Conservation (phyloP, 345 rosid species). For the Rhizophora mangle region DNA sequence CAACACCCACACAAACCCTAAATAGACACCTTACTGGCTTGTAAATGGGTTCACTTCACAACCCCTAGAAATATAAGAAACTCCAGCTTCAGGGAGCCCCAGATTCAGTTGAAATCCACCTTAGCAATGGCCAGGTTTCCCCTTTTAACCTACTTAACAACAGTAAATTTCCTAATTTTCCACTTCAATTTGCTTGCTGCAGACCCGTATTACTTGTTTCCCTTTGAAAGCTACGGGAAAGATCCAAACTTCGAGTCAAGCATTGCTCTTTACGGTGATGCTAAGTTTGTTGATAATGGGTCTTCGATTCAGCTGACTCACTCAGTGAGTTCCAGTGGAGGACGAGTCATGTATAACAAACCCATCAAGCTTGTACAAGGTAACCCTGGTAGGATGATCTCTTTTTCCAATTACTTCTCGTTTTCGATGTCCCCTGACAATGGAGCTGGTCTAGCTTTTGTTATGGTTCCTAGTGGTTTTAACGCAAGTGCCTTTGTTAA, state of each 20-base stretch:
- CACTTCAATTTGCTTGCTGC: slow-evolving; percentile 39
- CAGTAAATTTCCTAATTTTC: slow-evolving; percentile 30
- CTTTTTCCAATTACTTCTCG: slow-evolving; percentile 63
- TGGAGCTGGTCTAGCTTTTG: slow-evolving; percentile 66
- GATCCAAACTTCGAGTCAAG: slow-evolving; percentile 48
- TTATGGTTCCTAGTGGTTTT: slow-evolving; percentile 52
- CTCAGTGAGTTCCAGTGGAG: slow-evolving; percentile 45
- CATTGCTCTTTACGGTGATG: slow-evolving; percentile 62
- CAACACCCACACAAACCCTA: slow-evolving; percentile 28
- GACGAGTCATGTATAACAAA: slow-evolving; percentile 57
- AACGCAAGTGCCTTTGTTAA: slow-evolving; percentile 29
- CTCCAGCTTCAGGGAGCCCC: slow-evolving; percentile 1
- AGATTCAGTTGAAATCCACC: slow-evolving; percentile 29
- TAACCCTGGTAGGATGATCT: slow-evolving; percentile 37
- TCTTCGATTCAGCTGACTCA: slow-evolving; percentile 59
- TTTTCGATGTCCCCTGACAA: slow-evolving; percentile 44
- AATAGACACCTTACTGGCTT: slow-evolving; percentile 11
- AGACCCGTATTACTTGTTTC: slow-evolving; percentile 42
- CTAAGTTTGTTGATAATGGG: slow-evolving; percentile 43
- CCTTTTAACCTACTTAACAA: slow-evolving; percentile 26
- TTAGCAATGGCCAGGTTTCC: slow-evolving; percentile 51
- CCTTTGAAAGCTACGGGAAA: slow-evolving; percentile 44
- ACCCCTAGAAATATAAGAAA: slow-evolving; percentile 21
- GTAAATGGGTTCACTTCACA: slow-evolving; percentile 35
- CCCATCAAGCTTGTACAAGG: slow-evolving; percentile 61